Evolutionary conservation across 768 basidiomycete genomes (phyloP).

Genomic region (Panaeolus papilionaceus): DNA sequence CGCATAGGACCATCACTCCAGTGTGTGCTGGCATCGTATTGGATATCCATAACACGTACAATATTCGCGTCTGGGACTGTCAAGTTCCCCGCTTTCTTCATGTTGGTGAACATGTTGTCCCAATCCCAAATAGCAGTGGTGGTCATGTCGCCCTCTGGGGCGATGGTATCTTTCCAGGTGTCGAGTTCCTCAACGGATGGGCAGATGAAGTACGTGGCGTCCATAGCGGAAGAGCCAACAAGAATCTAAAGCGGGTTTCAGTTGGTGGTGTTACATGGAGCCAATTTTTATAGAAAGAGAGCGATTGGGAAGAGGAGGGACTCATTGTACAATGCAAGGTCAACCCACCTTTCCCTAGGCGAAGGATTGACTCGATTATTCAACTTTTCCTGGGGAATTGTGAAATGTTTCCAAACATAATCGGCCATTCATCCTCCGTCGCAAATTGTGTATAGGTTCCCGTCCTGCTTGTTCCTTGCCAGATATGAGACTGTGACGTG

Average conservation of each 20-base stretch:
- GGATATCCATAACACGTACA: slow-evolving; percentile 46
- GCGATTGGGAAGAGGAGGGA: neutral
- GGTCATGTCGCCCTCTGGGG: slow-evolving; percentile 26
- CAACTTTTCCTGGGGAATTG: slow-evolving; percentile 47
- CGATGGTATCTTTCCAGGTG: slow-evolving; percentile 55
- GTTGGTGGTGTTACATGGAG: neutral
- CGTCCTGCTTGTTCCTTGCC: slow-evolving; percentile 37
- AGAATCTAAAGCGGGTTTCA: slow-evolving; percentile 31
- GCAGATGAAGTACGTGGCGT: slow-evolving; percentile 62
- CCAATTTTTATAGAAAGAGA: neutral
- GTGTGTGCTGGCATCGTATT: slow-evolving; percentile 49
- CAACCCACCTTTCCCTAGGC: slow-evolving; percentile 59
- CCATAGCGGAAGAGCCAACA: slow-evolving; percentile 70
- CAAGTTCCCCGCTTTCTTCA: slow-evolving; percentile 63
- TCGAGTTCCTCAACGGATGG: slow-evolving; percentile 46
- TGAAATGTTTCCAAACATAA: slow-evolving; percentile 59
- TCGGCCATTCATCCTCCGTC: slow-evolving; percentile 36
- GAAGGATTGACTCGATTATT: slow-evolving; percentile 49
- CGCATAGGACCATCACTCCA: slow-evolving; percentile 56
- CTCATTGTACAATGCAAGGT: too few relatives aligned
- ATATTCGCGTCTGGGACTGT: slow-evolving; percentile 49
- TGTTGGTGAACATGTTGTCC: slow-evolving; percentile 48
- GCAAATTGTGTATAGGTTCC: slow-evolving; percentile 19
- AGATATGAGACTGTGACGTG: slow-evolving; percentile 57
- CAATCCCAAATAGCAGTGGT: slow-evolving; percentile 54